A percentile compares a stretch with the other conserved stretches of the same genome.
Evolutionary conservation across 208 protist genomes (phyloP).

Genomic region (Trypanosoma melophagium): DNA sequence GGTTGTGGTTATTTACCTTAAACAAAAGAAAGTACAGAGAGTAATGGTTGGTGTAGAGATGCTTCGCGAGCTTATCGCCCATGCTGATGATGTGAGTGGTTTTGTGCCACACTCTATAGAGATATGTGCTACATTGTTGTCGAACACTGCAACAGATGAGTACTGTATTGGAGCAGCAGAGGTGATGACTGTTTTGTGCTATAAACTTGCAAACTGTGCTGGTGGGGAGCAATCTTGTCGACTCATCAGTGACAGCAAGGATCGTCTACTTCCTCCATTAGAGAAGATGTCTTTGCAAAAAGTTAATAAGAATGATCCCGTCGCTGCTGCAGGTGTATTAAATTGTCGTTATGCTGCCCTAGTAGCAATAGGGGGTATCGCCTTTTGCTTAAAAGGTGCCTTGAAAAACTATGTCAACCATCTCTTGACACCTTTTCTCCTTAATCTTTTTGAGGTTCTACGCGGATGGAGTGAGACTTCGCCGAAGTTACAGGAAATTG

Average conservation of each 20-base stretch:
- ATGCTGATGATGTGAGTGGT: slow-evolving; percentile 48
- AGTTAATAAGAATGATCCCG: slow-evolving; percentile 13
- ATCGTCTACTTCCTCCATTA: slow-evolving; percentile 59
- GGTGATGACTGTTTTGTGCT: slow-evolving; percentile 57
- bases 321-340: slow-evolving; percentile 22
- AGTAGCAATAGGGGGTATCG: slow-evolving; percentile 54
- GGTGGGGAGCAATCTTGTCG: slow-evolving; percentile 57
- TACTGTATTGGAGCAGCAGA: slow-evolving; percentile 71
- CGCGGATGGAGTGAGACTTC: slow-evolving; percentile 20
- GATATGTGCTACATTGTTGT: slow-evolving; percentile 53
- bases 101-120: slow-evolving; percentile 76
- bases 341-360: slow-evolving; percentile 61
- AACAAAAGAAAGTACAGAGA: slow-evolving; percentile 34
- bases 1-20: slow-evolving; percentile 43
- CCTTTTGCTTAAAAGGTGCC: slow-evolving; percentile 47
- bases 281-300: slow-evolving; percentile 52
- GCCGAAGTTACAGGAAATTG: neutral
- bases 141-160: slow-evolving; percentile 22
- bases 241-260: slow-evolving; percentile 58
- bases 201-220: slow-evolving; percentile 46
- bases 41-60: slow-evolving; percentile 69
- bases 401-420: slow-evolving; percentile 36
- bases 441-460: slow-evolving; percentile 55
- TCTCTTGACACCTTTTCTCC: slow-evolving; percentile 49
- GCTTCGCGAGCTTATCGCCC: slow-evolving; percentile 61